Evolutionary conservation across 225 moss, liverwort and hornwort species (phyloP), one percentile per base, ranked within the genome.

Genomic region (Climacium dendroides): DNA sequence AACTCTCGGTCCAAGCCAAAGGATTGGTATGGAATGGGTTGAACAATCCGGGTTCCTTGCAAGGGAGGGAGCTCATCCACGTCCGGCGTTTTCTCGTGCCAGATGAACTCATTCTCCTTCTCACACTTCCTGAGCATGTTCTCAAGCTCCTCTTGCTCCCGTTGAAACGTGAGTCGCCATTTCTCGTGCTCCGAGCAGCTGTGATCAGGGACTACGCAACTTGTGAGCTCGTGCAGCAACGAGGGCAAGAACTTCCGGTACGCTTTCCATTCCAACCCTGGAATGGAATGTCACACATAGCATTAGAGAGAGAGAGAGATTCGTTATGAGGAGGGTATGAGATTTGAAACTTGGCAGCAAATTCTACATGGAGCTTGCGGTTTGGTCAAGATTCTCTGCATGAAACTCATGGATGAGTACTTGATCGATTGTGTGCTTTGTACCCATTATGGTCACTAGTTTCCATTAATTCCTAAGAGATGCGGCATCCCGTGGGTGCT

Each of bases 91-190:
- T 88, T 95, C 59, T 95, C 93, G 39, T 94, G 93, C 97, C 97
- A 97, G 23, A 97, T 96, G 79, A 94, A 97, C 47, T 96, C 97
- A 54, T 97, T 96, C 76, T 97, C 97, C 24, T 87, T 87, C 82
- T 95, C 96, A 82, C 94, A 96, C 89, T 93, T 93, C 54, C 95
- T 80, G 52, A 95, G 90, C 90, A 96, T 90, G 61, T 89, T 80
- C 71, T 87, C 87, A 43, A 96, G 85, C 7, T 95, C 88, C 79
- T 95, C 95, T 29, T 82, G 87, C 80, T 97, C 97, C 87, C 94
- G 73, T 80, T 89, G 71, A 83, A 89, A 85, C 25, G 88, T 63
- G 41, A 81, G 35, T 70, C 79, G 59, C 93, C 94, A 87, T 64
- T 85, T 85, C 37, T 84, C 83, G 11, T 85, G 41, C 22, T 84